Evolutionary conservation across 495 filamentous ascomycete species (phyloP).

Genomic region (Penicillium tannophilum): DNA sequence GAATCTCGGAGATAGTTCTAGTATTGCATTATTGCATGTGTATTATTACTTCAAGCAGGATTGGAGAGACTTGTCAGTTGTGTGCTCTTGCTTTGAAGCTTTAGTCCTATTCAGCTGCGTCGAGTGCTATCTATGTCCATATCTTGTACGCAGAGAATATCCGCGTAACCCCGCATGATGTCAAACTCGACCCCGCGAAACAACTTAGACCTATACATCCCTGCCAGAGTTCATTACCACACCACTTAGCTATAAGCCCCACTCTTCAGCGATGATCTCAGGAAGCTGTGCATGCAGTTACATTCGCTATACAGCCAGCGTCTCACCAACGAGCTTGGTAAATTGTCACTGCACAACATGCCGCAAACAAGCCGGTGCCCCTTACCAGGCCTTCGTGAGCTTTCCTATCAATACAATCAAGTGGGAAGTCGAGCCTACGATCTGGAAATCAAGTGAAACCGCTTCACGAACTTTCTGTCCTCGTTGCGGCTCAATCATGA

Average conservation of each 20-base stretch:
- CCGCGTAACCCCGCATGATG: constrained; percentile 8
- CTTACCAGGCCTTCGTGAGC: constrained; percentile 30
- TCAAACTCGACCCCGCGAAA: constrained; percentile 4
- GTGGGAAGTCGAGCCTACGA: constrained; percentile 25
- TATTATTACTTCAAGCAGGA: too few species aligned
- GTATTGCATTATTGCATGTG: not conserved
- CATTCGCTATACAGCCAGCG: constrained; percentile 24
- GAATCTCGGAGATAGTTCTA: not conserved
- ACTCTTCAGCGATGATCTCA: constrained; percentile 14
- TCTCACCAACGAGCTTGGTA: constrained; percentile 19
- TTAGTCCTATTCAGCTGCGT: not conserved
- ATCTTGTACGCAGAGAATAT: not conserved
- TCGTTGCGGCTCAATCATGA: constrained; percentile 31
- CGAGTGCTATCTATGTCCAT: not conserved
- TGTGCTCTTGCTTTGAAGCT: not conserved
- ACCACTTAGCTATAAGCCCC: not conserved
- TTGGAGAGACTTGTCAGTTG: not conserved
- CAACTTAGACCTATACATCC: not conserved
- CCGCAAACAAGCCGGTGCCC: constrained; percentile 33
- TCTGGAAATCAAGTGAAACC: constrained; percentile 20
- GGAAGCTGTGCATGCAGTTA: constrained; percentile 35
- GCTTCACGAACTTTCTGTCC: constrained; percentile 34
- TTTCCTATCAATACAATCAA: constrained; percentile 22
- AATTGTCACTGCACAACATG: constrained; percentile 36
- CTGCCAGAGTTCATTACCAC: not conserved